Conservation (phyloP, 2,329 filamentous ascomycete species). For the Neonectria sp. region DNA sequence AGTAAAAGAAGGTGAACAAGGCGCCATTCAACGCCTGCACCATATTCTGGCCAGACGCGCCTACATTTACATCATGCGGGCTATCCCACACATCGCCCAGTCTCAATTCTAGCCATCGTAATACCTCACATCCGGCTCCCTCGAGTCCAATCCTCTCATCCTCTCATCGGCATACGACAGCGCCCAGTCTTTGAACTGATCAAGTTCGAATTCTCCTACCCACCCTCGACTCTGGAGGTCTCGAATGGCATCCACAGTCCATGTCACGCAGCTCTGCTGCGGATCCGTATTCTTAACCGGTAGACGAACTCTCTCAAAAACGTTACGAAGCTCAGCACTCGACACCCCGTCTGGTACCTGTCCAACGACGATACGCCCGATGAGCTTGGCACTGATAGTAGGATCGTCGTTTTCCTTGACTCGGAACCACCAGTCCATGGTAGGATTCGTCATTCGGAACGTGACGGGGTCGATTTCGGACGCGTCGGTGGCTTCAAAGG, state of each 20-base stretch:
- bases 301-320: slow-evolving; percentile 46
- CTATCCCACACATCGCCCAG: too few species aligned
- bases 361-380: slow-evolving; percentile 50
- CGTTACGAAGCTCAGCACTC: slow-evolving; percentile 32
- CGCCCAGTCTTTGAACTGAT: slow-evolving; percentile 46
- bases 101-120: too few species aligned
- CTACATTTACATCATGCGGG: too few species aligned
- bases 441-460: slow-evolving; percentile 51
- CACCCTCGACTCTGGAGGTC: slow-evolving; percentile 46
- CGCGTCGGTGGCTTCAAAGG: slow-evolving; percentile 51
- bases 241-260: slow-evolving; percentile 47
- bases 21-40: too few species aligned
- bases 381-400: slow-evolving; percentile 40
- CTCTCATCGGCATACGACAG: slow-evolving; percentile 50
- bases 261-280: slow-evolving; percentile 55
- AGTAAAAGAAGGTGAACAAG: too few species aligned
- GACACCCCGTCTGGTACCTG: slow-evolving; percentile 37
- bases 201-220: slow-evolving; percentile 44
- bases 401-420: slow-evolving; percentile 35
- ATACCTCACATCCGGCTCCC: slow-evolving; percentile 6
- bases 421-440: slow-evolving; percentile 52
- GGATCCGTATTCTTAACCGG: slow-evolving; percentile 52
- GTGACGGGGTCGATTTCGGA: slow-evolving; percentile 49
- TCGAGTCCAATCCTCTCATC: slow-evolving; percentile 36
- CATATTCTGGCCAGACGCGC: too few species aligned